Percentiles rank a stretch among this genome's conserved stretches.
Conservation (phyloP, 495 filamentous ascomycete genomes). For the Parmelia sp. region DNA sequence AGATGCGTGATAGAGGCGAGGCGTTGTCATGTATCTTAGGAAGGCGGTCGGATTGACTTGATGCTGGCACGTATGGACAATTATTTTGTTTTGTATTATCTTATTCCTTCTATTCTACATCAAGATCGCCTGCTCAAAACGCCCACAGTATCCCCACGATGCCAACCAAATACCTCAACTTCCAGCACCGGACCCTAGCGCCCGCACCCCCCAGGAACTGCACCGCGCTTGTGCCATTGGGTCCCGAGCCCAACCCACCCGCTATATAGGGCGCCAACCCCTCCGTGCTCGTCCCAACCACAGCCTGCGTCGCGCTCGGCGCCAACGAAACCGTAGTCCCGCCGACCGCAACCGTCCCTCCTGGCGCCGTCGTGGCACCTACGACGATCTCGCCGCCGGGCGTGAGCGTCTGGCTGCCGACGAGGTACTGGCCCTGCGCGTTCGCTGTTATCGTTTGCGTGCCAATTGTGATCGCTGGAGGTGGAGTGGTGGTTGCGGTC, state of each 20-base stretch:
- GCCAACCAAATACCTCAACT: not conserved
- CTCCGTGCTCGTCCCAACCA: conserved; percentile 1
- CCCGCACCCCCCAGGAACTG: not conserved
- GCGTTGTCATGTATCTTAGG: too few species aligned
- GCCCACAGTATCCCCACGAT: not conserved
- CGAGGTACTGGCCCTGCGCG: not conserved
- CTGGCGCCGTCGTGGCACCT: not conserved
- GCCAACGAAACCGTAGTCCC: conserved; percentile 1
- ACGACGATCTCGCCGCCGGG: not conserved
- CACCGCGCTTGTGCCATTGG: not conserved
- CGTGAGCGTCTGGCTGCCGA: not conserved
- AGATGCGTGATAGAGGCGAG: too few species aligned
- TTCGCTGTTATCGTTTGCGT: not conserved
- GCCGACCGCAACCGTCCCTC: not conserved
- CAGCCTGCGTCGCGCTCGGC: not conserved
- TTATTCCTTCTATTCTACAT: too few species aligned
- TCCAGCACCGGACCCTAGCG: not conserved
- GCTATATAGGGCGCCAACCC: conserved; percentile 1
- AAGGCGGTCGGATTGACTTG: too few species aligned
- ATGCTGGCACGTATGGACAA: too few species aligned
- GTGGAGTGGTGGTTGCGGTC: not conserved
- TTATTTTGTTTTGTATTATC: too few species aligned
- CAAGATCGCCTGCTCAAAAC: not conserved
- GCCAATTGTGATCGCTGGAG: not conserved
- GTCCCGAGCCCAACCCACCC: not conserved